Percentiles rank a stretch among this genome's conserved stretches.
phyloP scores from a whole-genome alignment of 1,284 basidiomycete species.

The Heterobasidion parviporum region DNA sequence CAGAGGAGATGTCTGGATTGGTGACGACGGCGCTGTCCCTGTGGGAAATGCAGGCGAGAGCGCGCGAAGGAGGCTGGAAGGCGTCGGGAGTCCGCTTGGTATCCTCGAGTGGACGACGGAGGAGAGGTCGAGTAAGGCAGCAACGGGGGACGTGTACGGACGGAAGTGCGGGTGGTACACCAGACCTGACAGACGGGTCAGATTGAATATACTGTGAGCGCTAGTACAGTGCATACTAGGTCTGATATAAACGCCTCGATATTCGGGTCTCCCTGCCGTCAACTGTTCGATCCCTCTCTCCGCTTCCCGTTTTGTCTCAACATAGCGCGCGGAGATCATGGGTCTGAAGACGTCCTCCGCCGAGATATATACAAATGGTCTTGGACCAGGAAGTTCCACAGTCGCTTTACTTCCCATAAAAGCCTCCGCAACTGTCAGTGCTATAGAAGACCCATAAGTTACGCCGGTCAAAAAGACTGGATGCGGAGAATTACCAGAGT shows the following conservation, averaged over 20 bases:
- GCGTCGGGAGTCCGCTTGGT: slow-evolving; percentile 54
- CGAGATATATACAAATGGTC: slow-evolving; percentile 89
- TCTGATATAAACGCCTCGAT: slow-evolving; percentile 71
- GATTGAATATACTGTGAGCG: slow-evolving; percentile 5
- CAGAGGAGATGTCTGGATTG: slow-evolving; percentile 35
- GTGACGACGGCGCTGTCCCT: slow-evolving; percentile 18
- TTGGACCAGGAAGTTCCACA: slow-evolving; percentile 25
- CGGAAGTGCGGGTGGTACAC: slow-evolving; percentile 94
- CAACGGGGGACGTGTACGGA: slow-evolving; percentile 81
- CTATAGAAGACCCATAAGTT: slow-evolving; percentile 27
- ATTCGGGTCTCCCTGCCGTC: slow-evolving; percentile 30
- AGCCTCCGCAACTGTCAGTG: slow-evolving; percentile 67
- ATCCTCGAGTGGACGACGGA: slow-evolving; percentile 52
- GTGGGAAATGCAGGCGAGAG: slow-evolving; percentile 31
- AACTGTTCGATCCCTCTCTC: slow-evolving; percentile 60
- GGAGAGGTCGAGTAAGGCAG: slow-evolving; percentile 78
- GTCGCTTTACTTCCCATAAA: slow-evolving; percentile 42
- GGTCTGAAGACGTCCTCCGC: slow-evolving; percentile 92
- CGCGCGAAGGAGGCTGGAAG: slow-evolving; percentile 47
- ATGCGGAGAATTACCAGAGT: slow-evolving; percentile 55
- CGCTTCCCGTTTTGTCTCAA: slow-evolving; percentile 86
- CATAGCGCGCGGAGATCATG: slow-evolving; percentile 78
- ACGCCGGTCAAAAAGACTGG: background rate
- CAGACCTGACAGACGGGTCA: slow-evolving; percentile 47
- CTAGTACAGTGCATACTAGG: slow-evolving; percentile 55